phyloP scores from a whole-genome alignment of 2,329 filamentous ascomycete species.

The Botrytis fragariae region DNA sequence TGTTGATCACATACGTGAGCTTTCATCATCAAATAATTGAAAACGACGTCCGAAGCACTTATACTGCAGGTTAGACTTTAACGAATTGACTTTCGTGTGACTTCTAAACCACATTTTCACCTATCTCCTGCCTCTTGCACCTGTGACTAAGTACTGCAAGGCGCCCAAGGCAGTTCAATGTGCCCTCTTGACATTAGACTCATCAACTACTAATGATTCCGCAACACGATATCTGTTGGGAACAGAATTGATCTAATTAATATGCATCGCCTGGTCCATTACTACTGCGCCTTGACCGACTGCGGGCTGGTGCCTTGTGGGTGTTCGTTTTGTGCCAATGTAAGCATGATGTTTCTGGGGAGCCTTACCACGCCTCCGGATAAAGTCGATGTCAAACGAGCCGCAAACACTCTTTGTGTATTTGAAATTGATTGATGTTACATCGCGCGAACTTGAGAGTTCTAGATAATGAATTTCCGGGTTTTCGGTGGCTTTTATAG shows the following conservation, averaged over 20 bases:
- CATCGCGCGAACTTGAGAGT: not conserved
- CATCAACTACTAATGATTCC: not conserved
- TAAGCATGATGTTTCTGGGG: not conserved
- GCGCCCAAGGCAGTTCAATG: not conserved
- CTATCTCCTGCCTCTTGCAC: not conserved
- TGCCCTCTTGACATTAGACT: not conserved
- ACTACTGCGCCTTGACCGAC: not conserved
- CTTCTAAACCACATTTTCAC: not conserved
- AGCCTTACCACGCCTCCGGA: not conserved
- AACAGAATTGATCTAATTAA: not conserved
- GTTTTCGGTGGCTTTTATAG: not conserved
- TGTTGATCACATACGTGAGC: too few relatives aligned
- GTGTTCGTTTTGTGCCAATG: not conserved
- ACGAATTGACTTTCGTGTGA: not conserved
- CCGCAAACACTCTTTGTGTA: not conserved
- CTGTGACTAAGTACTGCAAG: not conserved
- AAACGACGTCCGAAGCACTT: too few relatives aligned
- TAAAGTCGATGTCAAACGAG: not conserved
- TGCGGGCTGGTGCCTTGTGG: not conserved
- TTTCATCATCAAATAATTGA: too few relatives aligned
- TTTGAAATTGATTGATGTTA: not conserved
- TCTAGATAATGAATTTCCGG: not conserved
- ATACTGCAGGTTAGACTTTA: too few relatives aligned
- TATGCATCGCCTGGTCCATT: not conserved
- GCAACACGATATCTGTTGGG: not conserved